These are phyloP conservation scores for Aspergillus aculeatinus DNA, from an alignment of 2,329 filamentous ascomycete species.

Conservation along the genomic window DNA sequence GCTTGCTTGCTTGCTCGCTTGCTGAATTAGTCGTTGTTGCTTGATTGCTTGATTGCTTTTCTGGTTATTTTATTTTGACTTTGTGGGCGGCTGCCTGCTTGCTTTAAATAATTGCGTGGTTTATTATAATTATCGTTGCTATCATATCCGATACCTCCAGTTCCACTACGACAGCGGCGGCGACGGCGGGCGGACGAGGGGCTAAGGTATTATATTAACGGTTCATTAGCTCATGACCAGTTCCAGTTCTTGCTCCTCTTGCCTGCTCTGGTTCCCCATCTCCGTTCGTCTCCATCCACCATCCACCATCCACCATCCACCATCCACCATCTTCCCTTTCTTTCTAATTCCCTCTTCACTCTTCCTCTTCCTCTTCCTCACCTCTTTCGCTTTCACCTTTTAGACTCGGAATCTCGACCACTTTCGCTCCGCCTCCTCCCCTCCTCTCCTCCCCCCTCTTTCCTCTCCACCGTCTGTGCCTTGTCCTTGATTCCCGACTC, in stretches of 20 bases:
- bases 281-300: not conserved
- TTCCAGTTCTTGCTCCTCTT: not conserved
- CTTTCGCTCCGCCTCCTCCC: not conserved
- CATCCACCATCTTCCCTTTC: not conserved
- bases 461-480: not conserved
- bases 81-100: not conserved
- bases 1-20: not conserved
- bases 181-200: not conserved
- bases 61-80: no score
- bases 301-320: not conserved
- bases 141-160: not conserved
- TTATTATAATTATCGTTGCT: not conserved
- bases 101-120: not conserved
- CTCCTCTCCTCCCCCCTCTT: not conserved
- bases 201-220: not conserved
- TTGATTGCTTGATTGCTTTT: not conserved
- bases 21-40: not conserved
- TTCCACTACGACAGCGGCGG: not conserved
- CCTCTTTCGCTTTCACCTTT: not conserved
- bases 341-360: not conserved
- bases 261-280: not conserved
- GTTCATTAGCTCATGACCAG: not conserved
- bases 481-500: constrained; percentile 5
- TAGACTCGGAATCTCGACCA: not conserved
- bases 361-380: not conserved